Percentiles rank a stretch among this genome's conserved stretches.
phyloP scores from a whole-genome alignment of 164 flowering plant species.

The Annona cherimola region DNA sequence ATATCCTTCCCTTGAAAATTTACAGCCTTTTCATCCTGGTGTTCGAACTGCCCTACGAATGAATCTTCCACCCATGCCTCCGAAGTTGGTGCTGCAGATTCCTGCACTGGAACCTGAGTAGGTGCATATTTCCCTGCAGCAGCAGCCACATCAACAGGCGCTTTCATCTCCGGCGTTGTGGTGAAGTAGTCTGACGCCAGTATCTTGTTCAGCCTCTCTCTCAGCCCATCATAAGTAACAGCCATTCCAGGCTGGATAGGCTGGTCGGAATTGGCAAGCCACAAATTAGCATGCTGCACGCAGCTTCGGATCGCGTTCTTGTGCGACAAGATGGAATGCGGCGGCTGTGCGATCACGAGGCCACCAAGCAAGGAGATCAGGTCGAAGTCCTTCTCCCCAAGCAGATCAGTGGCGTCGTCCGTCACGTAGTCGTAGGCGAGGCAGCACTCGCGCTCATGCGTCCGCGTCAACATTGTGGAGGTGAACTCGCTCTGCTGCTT shows the following conservation, averaged over 20 bases:
- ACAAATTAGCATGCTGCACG: constrained; percentile 73
- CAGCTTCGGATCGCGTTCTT: constrained; percentile 70
- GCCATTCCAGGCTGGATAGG: constrained; percentile 43
- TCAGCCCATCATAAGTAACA: constrained; percentile 71
- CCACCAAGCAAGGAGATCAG: constrained; percentile 54
- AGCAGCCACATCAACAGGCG: constrained; percentile 67
- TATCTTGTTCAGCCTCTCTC: constrained; percentile 70
- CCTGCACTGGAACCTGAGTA: constrained; percentile 45
- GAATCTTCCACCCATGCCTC: constrained; percentile 39
- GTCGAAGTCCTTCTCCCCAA: constrained; percentile 82
- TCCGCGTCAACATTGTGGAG: constrained; percentile 65
- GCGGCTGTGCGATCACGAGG: constrained; percentile 63
- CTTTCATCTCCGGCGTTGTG: constrained; percentile 76
- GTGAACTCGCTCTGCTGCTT: constrained; percentile 68
- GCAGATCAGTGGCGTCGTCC: constrained; percentile 81
- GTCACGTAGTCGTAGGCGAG: constrained; percentile 90
- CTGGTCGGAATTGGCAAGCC: constrained; percentile 61
- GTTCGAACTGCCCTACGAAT: constrained; percentile 31
- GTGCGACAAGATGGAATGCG: constrained; percentile 67
- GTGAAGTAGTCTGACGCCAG: constrained; percentile 80
- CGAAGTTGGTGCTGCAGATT: constrained; percentile 14
- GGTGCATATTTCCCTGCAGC: constrained; percentile 64
- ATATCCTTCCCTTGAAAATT: too few relatives aligned
- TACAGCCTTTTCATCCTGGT: constrained; percentile 39
- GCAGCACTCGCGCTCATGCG: constrained; percentile 86